phyloP scores from a whole-genome alignment of 2,329 filamentous ascomycete species.

The Lecanicillium sp. region DNA sequence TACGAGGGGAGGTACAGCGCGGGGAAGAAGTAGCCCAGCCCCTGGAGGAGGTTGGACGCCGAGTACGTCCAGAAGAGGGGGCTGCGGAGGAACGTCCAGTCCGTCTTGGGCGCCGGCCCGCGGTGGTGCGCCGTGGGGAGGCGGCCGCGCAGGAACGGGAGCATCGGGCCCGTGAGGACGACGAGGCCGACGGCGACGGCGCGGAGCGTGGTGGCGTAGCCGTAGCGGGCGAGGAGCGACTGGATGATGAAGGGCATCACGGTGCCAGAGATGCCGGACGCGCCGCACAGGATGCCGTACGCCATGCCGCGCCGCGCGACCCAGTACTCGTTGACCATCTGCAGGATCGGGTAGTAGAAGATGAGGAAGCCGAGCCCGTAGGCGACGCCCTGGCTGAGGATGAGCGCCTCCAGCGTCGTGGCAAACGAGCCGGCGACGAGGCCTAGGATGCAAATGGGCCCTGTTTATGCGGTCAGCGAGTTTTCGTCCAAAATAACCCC shows the following conservation, averaged over 20 bases:
- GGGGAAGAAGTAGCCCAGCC: constrained; percentile 48
- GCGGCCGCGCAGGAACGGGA: constrained; percentile 32
- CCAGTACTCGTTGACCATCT: constrained; percentile 36
- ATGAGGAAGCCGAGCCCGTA: constrained; percentile 35
- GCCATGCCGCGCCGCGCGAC: constrained; percentile 32
- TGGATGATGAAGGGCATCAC: constrained; percentile 34
- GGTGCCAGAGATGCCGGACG: constrained; percentile 25
- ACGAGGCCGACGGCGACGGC: constrained; percentile 29
- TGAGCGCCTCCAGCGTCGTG: constrained; percentile 26
- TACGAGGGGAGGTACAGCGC: constrained; percentile 45
- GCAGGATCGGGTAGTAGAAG: constrained; percentile 32
- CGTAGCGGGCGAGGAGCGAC: constrained; percentile 30
- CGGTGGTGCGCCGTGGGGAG: constrained; percentile 13
- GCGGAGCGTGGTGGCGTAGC: constrained; percentile 31
- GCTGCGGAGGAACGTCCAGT: constrained; percentile 35
- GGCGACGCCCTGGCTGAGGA: constrained; percentile 34
- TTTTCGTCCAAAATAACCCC: no score
- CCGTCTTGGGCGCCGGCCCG: constrained; percentile 7
- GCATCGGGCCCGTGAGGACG: constrained; percentile 32
- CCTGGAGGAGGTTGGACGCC: constrained; percentile 44
- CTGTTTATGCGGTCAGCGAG: no score
- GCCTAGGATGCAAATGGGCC: constrained; percentile 31
- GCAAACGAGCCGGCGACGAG: constrained; percentile 31
- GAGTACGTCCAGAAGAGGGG: constrained; percentile 45
- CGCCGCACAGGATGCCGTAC: constrained; percentile 27